Evolutionary conservation across 73 alveolate species (phyloP).

Genomic region (Effrenium voratum): DNA sequence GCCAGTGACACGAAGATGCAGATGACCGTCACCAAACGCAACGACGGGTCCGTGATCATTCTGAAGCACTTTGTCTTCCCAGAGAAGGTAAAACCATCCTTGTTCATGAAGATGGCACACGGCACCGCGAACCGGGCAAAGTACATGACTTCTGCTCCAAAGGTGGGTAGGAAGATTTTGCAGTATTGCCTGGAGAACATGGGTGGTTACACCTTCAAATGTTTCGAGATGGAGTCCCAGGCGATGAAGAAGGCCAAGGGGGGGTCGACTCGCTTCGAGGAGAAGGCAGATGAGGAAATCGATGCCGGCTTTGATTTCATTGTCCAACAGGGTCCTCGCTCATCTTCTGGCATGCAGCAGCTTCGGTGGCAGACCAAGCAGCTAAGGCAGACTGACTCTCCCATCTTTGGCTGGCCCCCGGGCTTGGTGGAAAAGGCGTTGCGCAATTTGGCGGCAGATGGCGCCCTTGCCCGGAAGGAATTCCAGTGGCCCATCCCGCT

Average conservation of each 20-base stretch:
- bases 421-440: background rate
- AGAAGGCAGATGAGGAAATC: constrained; percentile 3
- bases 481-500: background rate
- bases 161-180: background rate
- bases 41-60: background rate
- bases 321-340: background rate
- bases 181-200: constrained; percentile 31
- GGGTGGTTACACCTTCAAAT: background rate
- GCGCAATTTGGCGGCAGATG: background rate
- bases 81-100: background rate
- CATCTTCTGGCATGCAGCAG: constrained; percentile 11
- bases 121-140: background rate
- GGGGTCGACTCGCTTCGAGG: constrained; percentile 1
- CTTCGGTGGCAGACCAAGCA: constrained; percentile 35
- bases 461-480: constrained; percentile 44
- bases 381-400: background rate
- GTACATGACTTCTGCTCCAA: background rate
- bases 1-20: constrained; percentile 48
- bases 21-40: background rate
- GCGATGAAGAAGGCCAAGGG: background rate
- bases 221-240: constrained; percentile 23
- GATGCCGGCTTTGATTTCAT: constrained; percentile 30
- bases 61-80: constrained; percentile 35
- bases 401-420: constrained; percentile 38
- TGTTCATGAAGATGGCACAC: background rate